Percentiles rank a stretch among this genome's conserved stretches.
These are phyloP conservation scores for Sphagnum fallax DNA, from an alignment of 228 moss, liverwort and hornwort genomes.

Conservation along the genomic window DNA sequence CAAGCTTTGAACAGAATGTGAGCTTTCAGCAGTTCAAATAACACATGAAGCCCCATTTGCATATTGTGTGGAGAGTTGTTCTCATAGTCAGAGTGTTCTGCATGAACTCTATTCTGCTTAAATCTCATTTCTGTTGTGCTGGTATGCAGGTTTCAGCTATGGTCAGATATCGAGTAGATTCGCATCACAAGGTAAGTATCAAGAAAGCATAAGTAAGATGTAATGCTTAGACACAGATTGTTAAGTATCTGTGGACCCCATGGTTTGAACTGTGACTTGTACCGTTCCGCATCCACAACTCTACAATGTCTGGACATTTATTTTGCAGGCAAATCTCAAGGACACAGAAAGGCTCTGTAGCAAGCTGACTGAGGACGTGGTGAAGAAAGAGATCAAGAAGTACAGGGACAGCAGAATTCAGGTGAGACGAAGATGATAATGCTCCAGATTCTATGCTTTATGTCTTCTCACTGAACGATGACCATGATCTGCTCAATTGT, in stretches of 20 bases:
- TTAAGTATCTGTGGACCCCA: neutral
- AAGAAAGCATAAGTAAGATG: too few relatives aligned
- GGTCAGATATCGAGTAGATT: slow-evolving; percentile 50
- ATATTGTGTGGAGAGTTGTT: neutral
- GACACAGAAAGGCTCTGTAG: slow-evolving; percentile 68
- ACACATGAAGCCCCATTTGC: neutral
- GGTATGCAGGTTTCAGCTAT: slow-evolving; percentile 53
- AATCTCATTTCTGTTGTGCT: neutral
- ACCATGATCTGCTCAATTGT: neutral
- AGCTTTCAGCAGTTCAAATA: slow-evolving; percentile 5
- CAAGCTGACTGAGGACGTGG: slow-evolving; percentile 80
- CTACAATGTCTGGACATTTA: neutral
- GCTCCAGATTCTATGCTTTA: neutral
- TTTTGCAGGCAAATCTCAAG: slow-evolving; percentile 43
- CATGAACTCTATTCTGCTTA: neutral
- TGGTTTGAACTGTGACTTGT: neutral
- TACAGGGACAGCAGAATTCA: slow-evolving; percentile 55
- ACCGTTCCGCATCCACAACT: neutral
- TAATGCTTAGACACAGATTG: neutral
- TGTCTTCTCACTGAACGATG: too few relatives aligned
- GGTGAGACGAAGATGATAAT: slow-evolving; percentile 19
- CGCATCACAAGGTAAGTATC: slow-evolving; percentile 48
- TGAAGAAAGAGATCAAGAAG: slow-evolving; percentile 75
- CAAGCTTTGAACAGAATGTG: slow-evolving; percentile 77
- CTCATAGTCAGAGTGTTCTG: neutral